Conservation (phyloP, 331 rosid genomes). For the Acacia concinna region DNA sequence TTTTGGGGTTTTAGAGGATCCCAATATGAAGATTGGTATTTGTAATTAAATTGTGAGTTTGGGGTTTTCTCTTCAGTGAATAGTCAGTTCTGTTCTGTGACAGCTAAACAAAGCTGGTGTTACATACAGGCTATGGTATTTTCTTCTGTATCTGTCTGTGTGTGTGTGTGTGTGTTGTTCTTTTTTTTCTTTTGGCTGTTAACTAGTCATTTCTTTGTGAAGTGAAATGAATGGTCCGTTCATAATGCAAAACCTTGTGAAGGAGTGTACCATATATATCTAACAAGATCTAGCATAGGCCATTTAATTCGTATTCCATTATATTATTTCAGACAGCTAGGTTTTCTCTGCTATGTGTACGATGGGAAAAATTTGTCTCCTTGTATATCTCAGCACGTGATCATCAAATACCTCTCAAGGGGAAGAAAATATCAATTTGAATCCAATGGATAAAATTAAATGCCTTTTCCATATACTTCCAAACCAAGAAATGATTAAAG, state of each 20-base stretch:
- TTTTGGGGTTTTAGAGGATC: not conserved
- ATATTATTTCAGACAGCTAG: not conserved
- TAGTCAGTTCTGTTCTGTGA: too few species aligned
- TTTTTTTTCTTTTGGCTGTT: not conserved
- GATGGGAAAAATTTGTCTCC: not conserved
- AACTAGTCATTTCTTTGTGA: conserved; percentile 2
- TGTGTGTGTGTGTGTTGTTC: too few species aligned
- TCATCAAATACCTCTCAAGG: not conserved
- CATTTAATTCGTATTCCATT: not conserved
- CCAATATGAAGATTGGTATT: not conserved
- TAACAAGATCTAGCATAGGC: not conserved
- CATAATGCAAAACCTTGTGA: not conserved
- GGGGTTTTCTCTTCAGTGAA: not conserved
- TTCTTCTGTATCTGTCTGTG: too few species aligned
- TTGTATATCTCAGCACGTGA: not conserved
- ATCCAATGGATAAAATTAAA: not conserved
- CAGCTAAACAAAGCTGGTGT: too few species aligned
- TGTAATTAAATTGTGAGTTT: not conserved
- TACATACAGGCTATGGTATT: not conserved
- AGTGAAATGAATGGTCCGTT: not conserved
- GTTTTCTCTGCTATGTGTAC: not conserved
- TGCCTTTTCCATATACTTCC: not conserved
- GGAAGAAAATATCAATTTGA: not conserved
- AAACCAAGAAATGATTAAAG: not conserved
- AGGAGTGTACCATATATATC: not conserved